Conservation (phyloP, 1,139 yeast species). For the Lodderomyces theae region DNA sequence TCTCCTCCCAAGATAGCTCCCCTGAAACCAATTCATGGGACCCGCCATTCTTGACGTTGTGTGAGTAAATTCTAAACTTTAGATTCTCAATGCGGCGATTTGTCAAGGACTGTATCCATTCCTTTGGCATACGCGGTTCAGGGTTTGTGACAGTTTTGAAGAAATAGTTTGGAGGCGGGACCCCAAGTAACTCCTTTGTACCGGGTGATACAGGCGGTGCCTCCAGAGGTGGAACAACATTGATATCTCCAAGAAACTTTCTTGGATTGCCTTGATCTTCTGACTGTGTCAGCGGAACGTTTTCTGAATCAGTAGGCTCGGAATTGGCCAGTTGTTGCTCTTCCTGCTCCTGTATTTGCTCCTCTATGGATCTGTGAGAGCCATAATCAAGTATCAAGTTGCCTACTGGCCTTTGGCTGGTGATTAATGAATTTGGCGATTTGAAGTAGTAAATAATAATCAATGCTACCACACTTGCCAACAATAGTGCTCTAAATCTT, state of each 20-base stretch:
- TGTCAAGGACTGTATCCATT: conserved; percentile 16
- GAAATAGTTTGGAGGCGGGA: conserved; percentile 7
- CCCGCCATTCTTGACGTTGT: conserved; percentile 39
- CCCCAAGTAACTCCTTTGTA: conserved; percentile 5
- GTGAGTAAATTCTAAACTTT: conserved; percentile 35
- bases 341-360: not conserved
- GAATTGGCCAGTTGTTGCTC: not conserved
- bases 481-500: not conserved
- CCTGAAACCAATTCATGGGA: conserved; percentile 26
- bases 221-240: conserved; percentile 17
- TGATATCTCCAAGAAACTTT: conserved; percentile 24
- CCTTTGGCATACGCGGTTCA: conserved; percentile 19
- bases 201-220: conserved; percentile 14
- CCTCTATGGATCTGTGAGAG: not conserved
- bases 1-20: conserved; percentile 30
- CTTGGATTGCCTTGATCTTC: conserved; percentile 18
- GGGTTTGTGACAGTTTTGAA: conserved; percentile 18
- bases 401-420: not conserved
- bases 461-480: not conserved
- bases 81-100: conserved; percentile 18
- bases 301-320: not conserved
- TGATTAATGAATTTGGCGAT: not conserved
- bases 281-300: not conserved
- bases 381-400: not conserved
- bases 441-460: not conserved